Evolutionary conservation across 768 basidiomycete species (phyloP).

Genomic region (Auriculariales sp.): DNA sequence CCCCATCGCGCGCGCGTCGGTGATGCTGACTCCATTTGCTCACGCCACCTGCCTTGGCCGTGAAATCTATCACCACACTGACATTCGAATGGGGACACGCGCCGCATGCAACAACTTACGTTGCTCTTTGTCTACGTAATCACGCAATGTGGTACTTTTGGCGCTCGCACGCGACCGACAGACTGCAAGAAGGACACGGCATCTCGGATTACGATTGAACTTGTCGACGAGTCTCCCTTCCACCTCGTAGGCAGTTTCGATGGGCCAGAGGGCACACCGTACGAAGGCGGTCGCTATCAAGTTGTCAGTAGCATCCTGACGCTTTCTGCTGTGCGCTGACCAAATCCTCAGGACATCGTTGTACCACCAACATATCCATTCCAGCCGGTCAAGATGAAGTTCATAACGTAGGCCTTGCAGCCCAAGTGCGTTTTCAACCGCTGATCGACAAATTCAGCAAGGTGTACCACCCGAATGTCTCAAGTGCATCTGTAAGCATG

Average conservation of each 20-base stretch:
- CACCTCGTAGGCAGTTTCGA: slow-evolving; percentile 85
- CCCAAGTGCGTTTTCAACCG: not conserved
- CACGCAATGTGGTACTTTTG: too few relatives aligned
- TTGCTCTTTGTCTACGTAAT: too few relatives aligned
- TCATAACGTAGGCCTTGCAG: slow-evolving; percentile 48
- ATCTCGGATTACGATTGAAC: slow-evolving; percentile 73
- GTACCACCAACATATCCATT: slow-evolving; percentile 88
- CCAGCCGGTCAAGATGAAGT: slow-evolving; percentile 96
- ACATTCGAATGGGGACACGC: too few relatives aligned
- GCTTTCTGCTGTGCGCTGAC: slow-evolving; percentile 3
- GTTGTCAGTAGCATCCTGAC: slow-evolving; percentile 42
- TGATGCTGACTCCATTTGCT: not conserved
- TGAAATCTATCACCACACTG: too few relatives aligned
- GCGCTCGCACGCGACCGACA: too few relatives aligned
- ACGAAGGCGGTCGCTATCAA: slow-evolving; percentile 81
- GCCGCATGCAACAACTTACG: too few relatives aligned
- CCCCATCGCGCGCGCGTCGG: too few relatives aligned
- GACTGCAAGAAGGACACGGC: slow-evolving; percentile 94
- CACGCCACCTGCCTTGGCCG: not conserved
- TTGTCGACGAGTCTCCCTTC: slow-evolving; percentile 79
- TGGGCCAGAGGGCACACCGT: slow-evolving; percentile 87
- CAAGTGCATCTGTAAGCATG: slow-evolving; percentile 57
- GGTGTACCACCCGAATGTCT: slow-evolving; percentile 92
- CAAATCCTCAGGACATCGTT: slow-evolving; percentile 58
- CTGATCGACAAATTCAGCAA: slow-evolving; percentile 23